Evolutionary conservation across 371 early-diverging fungal genomes (phyloP).

Genomic region (Lichtheimia ornata): DNA sequence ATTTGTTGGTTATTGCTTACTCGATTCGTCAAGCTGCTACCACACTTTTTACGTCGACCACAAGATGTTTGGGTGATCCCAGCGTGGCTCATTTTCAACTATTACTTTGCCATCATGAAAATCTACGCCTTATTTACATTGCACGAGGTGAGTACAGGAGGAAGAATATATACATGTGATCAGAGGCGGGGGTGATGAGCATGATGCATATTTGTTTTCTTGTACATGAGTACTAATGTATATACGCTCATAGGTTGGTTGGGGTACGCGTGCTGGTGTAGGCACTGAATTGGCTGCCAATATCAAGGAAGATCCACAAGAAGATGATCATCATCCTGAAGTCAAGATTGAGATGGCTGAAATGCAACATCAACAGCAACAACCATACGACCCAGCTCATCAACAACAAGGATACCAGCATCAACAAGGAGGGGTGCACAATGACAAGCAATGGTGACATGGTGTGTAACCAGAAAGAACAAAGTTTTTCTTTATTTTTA

Average conservation of each 20-base stretch:
- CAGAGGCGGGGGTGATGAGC: too few relatives aligned
- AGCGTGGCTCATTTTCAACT: conserved; percentile 65
- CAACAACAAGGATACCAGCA: conserved; percentile 12
- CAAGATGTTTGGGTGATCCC: conserved; percentile 64
- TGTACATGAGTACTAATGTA: too few relatives aligned
- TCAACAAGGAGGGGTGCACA: background rate
- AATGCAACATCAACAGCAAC: conserved; percentile 10
- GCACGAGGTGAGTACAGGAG: conserved; percentile 45
- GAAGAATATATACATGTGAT: background rate
- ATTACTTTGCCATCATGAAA: conserved; percentile 69
- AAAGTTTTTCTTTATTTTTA: background rate
- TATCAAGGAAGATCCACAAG: conserved; percentile 26
- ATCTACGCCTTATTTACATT: conserved; percentile 62
- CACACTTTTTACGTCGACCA: conserved; percentile 62
- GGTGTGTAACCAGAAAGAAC: too few relatives aligned
- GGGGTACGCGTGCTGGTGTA: conserved; percentile 60
- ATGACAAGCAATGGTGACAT: too few relatives aligned
- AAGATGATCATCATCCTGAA: conserved; percentile 7
- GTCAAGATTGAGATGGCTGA: conserved; percentile 40
- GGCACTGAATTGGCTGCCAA: conserved; percentile 44
- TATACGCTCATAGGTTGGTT: conserved; percentile 31
- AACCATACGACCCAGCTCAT: background rate
- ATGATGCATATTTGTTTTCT: too few relatives aligned
- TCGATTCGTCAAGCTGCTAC: conserved; percentile 58
- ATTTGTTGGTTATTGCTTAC: conserved; percentile 64